Evolutionary conservation across 257 asterid genomes (phyloP).

Genomic region (Paulownia fortunei): DNA sequence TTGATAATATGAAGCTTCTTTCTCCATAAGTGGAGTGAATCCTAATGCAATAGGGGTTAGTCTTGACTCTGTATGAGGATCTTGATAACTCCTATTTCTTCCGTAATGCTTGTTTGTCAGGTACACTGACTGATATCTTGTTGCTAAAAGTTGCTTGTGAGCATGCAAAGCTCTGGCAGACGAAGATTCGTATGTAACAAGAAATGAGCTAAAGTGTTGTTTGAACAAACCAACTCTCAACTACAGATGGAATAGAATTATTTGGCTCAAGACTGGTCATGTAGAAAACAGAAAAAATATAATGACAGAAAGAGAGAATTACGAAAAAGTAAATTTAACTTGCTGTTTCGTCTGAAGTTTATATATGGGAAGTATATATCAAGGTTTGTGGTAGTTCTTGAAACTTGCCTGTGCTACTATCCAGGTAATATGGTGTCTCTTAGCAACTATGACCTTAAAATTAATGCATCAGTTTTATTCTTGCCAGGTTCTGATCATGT

Average conservation of each 20-base stretch:
- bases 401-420: neutral
- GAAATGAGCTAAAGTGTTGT: neutral
- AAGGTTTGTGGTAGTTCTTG: neutral
- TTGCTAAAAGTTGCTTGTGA: no score
- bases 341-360: neutral
- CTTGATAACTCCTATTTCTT: no score
- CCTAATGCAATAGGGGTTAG: no score
- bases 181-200: neutral
- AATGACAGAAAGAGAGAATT: neutral
- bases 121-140: no score
- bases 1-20: no score
- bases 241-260: no score
- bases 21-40: no score
- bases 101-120: no score
- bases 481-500: slow-evolving; percentile 57
- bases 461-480: slow-evolving; percentile 12
- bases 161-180: neutral
- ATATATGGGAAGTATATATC: neutral
- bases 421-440: neutral
- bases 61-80: no score
- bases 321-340: neutral
- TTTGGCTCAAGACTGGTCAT: neutral
- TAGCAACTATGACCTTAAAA: neutral
- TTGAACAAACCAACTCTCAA: neutral
- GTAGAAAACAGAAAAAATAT: neutral